Base-by-base conservation (phyloP, 495 filamentous ascomycete genomes). In the Sabuloglossum arenarium region DNA sequence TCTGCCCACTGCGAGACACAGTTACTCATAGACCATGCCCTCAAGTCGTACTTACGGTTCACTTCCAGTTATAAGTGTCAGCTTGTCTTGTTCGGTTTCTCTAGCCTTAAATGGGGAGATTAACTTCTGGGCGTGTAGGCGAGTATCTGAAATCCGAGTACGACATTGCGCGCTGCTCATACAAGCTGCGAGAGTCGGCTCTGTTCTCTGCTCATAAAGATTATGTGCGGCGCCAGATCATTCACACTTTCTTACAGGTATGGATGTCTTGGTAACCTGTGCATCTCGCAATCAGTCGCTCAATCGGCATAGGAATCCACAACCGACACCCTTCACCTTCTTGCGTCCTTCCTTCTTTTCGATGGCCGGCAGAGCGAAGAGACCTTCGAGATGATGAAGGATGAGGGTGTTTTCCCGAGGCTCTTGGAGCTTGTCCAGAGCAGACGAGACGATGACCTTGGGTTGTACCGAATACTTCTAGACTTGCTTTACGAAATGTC, bases 401-500 rank as follows among this genome's bases (percentile, higher is more conserved):
- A 77, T 49, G 88, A 94, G 64, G 83, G 86, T 31, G 81, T 76
- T 57, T 98, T 98, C 66, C 72, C 81, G 50, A 77, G 88, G 25
- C 69, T 98, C 51, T 66, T 97, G 29, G 87, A 94, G 59, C 71
- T 97, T 29, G 84, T 97, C 58, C 78, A 81, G 63, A 70, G 69
- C 16, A 72, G 76, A 51, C 76, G 73, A 55, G 72, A 78, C 42
- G 84, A 89, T 63, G 71, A 74, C 56, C 70, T 75, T 16, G 76
- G 80, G 49, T 71, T 96, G 57, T 88, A 95, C 72, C 76, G 84
- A 29, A 69, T 88, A 31, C 71, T 94, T 28, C 74, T 98, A 68
- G 85, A 96, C 68, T 70, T 98, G 58, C 73, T 97, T 60, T 98
- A 94, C 67, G 91, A 97, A 72, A 95, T 96, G 86, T 93, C 86